Conservation (phyloP, 2,329 filamentous ascomycete genomes). For the Monosporascus sp. region DNA sequence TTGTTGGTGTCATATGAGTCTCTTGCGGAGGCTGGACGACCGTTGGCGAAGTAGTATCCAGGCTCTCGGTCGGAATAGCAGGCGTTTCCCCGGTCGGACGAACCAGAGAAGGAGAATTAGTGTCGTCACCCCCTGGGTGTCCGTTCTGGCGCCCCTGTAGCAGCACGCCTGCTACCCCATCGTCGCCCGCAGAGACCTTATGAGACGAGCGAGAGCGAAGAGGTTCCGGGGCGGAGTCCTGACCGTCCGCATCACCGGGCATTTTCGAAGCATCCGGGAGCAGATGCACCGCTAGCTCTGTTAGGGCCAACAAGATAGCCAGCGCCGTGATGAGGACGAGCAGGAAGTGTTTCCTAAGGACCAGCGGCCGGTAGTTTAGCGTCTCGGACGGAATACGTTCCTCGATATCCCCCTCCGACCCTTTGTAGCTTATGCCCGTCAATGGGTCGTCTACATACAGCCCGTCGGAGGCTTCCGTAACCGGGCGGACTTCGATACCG, state of each 20-base stretch:
- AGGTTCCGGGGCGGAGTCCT: not conserved
- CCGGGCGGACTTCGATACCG: constrained; percentile 15
- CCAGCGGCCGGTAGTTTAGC: constrained; percentile 16
- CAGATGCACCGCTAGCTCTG: constrained; percentile 21
- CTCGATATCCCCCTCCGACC: constrained; percentile 15
- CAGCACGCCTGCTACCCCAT: not conserved
- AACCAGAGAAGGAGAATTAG: not conserved
- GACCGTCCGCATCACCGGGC: not conserved
- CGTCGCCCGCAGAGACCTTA: not conserved
- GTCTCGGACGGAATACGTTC: constrained; percentile 4
- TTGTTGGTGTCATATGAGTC: not conserved
- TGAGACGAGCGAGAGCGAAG: not conserved
- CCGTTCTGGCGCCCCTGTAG: not conserved
- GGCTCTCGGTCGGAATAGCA: not conserved
- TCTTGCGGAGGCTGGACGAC: no score
- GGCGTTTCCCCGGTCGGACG: not conserved
- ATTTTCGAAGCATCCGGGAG: constrained; percentile 18
- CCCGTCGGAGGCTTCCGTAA: constrained; percentile 6
- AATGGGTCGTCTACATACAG: constrained; percentile 12
- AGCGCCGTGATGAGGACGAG: constrained; percentile 11
- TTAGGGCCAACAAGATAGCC: constrained; percentile 18
- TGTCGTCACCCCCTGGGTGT: not conserved
- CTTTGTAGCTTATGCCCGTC: constrained; percentile 14
- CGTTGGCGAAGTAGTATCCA: not conserved
- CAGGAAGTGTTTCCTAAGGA: constrained; percentile 14